These are phyloP conservation scores for Calonectria pteridis DNA, from an alignment of 2,329 filamentous ascomycete genomes.

Conservation along the genomic window DNA sequence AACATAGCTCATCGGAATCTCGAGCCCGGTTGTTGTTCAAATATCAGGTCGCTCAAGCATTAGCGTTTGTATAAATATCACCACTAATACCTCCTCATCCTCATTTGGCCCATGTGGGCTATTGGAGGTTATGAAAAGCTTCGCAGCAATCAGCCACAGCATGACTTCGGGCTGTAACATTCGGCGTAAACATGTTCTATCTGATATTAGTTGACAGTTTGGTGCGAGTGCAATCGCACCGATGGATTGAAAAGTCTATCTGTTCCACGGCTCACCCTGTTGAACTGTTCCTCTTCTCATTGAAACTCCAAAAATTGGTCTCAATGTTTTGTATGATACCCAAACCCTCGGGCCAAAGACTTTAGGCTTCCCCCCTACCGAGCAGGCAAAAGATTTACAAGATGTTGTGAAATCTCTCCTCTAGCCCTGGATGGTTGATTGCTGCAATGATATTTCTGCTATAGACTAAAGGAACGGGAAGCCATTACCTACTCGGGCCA, in stretches of 20 bases:
- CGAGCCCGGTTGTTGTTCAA: not conserved
- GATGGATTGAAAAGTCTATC: no score
- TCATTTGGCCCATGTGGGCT: not conserved
- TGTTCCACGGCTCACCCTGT: no score
- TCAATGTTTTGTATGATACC: no score
- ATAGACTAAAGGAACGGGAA: not conserved
- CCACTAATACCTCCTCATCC: not conserved
- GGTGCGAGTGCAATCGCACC: no score
- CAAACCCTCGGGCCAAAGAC: no score
- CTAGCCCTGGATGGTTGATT: not conserved
- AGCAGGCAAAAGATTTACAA: not conserved
- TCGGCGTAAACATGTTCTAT: not conserved
- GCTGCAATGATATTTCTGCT: not conserved
- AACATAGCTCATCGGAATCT: not conserved
- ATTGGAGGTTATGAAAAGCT: not conserved
- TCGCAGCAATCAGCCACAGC: not conserved
- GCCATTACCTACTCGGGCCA: not conserved
- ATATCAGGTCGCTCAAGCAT: not conserved
- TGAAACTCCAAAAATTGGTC: no score
- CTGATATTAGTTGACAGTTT: not conserved
- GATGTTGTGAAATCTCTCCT: not conserved
- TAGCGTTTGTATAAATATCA: not conserved
- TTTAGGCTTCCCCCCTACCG: not conserved
- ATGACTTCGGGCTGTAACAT: not conserved
- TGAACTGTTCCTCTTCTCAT: no score